These are phyloP conservation scores for Pseudonectria buxi DNA, from an alignment of 2,329 filamentous ascomycete species.

Conservation along the genomic window DNA sequence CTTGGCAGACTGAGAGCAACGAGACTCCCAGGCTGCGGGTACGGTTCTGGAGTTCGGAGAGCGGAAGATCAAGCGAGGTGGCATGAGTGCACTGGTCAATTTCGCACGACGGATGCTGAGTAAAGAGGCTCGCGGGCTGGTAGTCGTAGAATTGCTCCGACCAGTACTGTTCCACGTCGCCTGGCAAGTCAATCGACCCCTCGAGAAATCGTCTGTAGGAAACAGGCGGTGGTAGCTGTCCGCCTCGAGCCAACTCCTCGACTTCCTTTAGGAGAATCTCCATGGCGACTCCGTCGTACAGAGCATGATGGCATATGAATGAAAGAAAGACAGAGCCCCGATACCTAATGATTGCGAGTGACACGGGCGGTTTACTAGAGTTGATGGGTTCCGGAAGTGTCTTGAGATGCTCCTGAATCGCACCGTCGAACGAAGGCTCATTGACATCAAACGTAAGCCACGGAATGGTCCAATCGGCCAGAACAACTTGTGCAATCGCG, in stretches of 20 bases:
- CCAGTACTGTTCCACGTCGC: conserved; percentile 61
- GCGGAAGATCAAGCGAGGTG: conserved; percentile 27
- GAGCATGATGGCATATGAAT: conserved; percentile 64
- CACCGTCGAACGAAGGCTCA: conserved; percentile 27
- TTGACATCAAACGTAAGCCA: conserved; percentile 34
- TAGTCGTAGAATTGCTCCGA: conserved; percentile 45
- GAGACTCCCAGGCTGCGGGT: conserved; percentile 51
- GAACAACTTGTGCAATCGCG: conserved; percentile 67
- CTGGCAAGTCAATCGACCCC: conserved; percentile 44
- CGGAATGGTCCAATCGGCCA: conserved; percentile 38
- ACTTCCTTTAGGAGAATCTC: conserved; percentile 63
- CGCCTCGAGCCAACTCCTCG: conserved; percentile 47
- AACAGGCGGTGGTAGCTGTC: conserved; percentile 40
- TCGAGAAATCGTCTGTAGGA: conserved; percentile 59
- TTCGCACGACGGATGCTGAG: conserved; percentile 11
- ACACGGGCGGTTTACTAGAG: conserved; percentile 38
- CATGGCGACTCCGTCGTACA: conserved; percentile 82
- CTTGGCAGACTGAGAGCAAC: conserved; percentile 62
- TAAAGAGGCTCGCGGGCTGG: conserved; percentile 24
- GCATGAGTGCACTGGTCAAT: conserved; percentile 24
- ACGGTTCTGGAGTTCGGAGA: conserved; percentile 40
- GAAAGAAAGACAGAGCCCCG: conserved; percentile 33
- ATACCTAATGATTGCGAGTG: conserved; percentile 34
- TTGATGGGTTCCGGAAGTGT: conserved; percentile 36
- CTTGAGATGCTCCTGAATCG: conserved; percentile 34